Evolutionary conservation across 441 rosid genomes (phyloP).

Genomic region (Brassica balearica): DNA sequence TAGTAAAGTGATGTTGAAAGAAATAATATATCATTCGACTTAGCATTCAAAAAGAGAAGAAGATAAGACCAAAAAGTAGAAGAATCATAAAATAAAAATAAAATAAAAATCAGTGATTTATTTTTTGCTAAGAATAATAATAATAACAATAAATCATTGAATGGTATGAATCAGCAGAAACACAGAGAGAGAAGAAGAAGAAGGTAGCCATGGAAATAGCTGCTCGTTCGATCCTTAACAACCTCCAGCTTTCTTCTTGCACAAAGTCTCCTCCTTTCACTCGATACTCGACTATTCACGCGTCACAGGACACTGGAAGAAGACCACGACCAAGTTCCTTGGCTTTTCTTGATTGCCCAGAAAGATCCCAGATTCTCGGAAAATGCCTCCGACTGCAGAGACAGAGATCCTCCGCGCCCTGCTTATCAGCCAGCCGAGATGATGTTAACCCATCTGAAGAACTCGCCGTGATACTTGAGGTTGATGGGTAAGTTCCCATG

Average conservation of each 20-base stretch:
- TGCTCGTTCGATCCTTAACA: constrained; percentile 54
- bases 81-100: not conserved
- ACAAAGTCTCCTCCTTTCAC: constrained; percentile 18
- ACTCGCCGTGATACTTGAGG: constrained; percentile 82
- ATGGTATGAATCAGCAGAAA: constrained; percentile 28
- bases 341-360: constrained; percentile 39
- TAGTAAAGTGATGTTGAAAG: not conserved
- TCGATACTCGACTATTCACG: too few species aligned
- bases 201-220: constrained; percentile 60
- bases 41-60: not conserved
- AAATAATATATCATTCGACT: not conserved
- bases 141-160: not conserved
- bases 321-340: constrained; percentile 31
- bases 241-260: constrained; percentile 46
- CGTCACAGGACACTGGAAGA: constrained; percentile 30
- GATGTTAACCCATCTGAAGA: constrained; percentile 54
- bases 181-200: not conserved
- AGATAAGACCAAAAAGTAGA: not conserved
- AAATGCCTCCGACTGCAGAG: constrained; percentile 39
- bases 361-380: constrained; percentile 44
- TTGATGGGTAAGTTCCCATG: constrained; percentile 74
- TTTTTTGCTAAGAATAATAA: not conserved
- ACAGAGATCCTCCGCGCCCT: constrained; percentile 45
- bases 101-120: not conserved
- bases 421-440: constrained; percentile 48